Percentiles rank a stretch among this genome's conserved stretches.
Conservation (phyloP, 331 rosid genomes). For the Dryas integrifolia region DNA sequence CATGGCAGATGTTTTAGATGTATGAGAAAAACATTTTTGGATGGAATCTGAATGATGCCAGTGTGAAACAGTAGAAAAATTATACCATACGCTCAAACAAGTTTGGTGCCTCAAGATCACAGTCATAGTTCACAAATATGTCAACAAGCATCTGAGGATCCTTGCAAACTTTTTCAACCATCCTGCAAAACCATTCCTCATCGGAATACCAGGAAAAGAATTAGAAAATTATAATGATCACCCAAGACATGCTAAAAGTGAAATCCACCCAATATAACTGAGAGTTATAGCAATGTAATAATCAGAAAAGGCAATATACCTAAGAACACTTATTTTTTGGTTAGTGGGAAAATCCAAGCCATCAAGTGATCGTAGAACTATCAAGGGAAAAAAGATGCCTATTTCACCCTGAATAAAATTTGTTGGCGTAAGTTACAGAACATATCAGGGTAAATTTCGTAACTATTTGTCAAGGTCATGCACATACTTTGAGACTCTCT, state of each 20-base stretch:
- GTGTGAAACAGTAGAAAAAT: conserved; percentile 24
- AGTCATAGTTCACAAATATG: conserved; percentile 96
- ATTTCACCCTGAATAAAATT: conserved; percentile 89
- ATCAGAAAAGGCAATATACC: conserved; percentile 53
- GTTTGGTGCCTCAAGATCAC: conserved; percentile 98
- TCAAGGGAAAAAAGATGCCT: conserved; percentile 93
- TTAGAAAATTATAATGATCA: conserved; percentile 18
- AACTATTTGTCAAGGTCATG: conserved; percentile 30
- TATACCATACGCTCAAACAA: conserved; percentile 96
- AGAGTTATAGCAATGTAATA: conserved; percentile 25
- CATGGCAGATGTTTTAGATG: conserved; percentile 23
- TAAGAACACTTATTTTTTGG: conserved; percentile 87
- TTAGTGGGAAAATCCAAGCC: conserved; percentile 67
- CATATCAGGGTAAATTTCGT: conserved; percentile 25
- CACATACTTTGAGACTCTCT: conserved; percentile 94
- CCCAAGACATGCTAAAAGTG: conserved; percentile 10
- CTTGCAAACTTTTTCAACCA: conserved; percentile 91
- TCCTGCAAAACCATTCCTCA: conserved; percentile 55
- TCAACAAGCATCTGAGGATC: conserved; percentile 99
- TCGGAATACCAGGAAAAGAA: conserved; percentile 34
- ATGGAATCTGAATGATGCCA: conserved; percentile 17
- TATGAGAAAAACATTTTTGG: conserved; percentile 4
- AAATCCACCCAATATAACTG: conserved; percentile 6
- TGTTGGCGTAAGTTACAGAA: conserved; percentile 19
- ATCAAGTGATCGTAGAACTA: conserved; percentile 91